Evolutionary conservation across 306 rosid species (phyloP).

Genomic region (Prunus armeniaca): DNA sequence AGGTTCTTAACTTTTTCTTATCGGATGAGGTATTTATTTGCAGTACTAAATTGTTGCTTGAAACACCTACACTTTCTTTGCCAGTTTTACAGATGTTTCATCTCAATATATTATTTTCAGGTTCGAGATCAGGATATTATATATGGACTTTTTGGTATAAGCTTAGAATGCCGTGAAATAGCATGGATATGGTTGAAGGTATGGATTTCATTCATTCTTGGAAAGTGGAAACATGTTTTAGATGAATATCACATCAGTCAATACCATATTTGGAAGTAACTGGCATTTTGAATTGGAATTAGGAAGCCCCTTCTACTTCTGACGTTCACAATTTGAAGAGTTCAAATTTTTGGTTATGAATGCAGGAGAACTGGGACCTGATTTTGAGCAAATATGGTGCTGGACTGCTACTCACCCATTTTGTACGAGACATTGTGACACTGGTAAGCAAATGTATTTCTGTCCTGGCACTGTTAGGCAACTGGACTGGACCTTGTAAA

Average conservation of each 20-base stretch:
- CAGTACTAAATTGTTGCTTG: neutral
- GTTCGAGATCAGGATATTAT: conserved; percentile 51
- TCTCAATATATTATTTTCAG: conserved; percentile 21
- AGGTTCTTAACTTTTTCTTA: conserved; percentile 46
- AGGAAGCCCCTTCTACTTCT: neutral
- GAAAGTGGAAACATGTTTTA: neutral
- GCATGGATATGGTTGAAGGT: conserved; percentile 71
- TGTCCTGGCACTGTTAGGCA: neutral
- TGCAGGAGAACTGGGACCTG: conserved; percentile 70
- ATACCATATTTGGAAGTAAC: neutral
- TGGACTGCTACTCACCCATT: conserved; percentile 45
- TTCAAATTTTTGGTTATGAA: conserved; percentile 17
- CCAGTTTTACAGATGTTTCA: conserved; percentile 9
- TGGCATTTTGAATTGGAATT: neutral
- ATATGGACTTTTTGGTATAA: conserved; percentile 42
- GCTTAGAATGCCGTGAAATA: conserved; percentile 44
- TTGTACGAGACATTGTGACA: conserved; percentile 36
- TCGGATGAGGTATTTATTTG: conserved; percentile 41
- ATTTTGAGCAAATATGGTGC: conserved; percentile 52
- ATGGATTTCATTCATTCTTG: neutral
- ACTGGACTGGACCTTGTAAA: neutral
- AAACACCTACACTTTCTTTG: conserved; percentile 9
- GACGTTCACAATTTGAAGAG: conserved; percentile 1
- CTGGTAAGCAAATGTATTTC: conserved; percentile 32
- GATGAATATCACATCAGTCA: neutral